Evolutionary conservation across 768 basidiomycete genomes (phyloP), one percentile per base, ranked within the genome.

Genomic region (Porphyrellus cyaneotinctus): DNA sequence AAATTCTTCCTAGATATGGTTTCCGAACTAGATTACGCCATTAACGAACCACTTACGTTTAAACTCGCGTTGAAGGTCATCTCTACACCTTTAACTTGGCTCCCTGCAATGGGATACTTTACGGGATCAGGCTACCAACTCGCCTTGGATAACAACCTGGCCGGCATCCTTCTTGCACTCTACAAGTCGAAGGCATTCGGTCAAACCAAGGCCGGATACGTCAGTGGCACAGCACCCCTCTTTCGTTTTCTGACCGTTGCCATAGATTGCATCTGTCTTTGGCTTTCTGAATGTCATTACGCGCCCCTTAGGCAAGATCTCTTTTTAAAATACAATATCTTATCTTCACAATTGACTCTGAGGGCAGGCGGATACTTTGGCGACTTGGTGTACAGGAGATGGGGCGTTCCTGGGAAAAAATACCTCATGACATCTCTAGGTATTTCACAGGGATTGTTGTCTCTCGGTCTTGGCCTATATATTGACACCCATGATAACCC

Each of bases 381-480:
- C 23, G 51, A 52, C 18, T 15, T 52, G 20, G 44, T 31, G 14
- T 52, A 52, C 37, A 46, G 44, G 18, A 39, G 15, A 18, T 52
- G 51, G 51, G 44, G 51, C 11, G 44, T 52, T 7, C 44, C 51
- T 8, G 51, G 51, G 5, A 52, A 52, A 38, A 52, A 52, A 23
- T 45, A 46, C 23, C 44, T 52, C 11, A 7, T 52, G 37, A 20
- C 39, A 39, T 52, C 14, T 13, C 8, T 52, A 12, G 51, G 51
- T 1, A 4, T 46, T 20, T 10, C 14, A 6, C 51, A 52, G 31
- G 51, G 51, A 7, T 14, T 52, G 6, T 24, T 52, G 24, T 41
- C 51, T 15, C n/a, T 52, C 12, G 51, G 44, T 13, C 37, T 52
- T 22, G 82, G 82, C 22, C 43, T 79, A 6, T 80, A 80, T 52